Base-by-base conservation (phyloP, 768 basidiomycete species). In the Pluteus cervinus region DNA sequence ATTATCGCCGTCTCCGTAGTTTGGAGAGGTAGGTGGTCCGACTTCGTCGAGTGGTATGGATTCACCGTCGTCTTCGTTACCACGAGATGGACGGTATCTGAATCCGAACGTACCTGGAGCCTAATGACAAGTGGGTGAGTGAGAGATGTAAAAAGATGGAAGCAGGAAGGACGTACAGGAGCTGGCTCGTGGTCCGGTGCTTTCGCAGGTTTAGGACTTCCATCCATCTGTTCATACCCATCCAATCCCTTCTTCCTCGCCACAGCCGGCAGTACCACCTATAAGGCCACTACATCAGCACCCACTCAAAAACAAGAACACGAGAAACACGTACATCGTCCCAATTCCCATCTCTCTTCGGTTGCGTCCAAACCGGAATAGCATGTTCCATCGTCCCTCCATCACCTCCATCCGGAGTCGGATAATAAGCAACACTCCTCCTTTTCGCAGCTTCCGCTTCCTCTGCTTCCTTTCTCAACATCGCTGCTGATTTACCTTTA, bases 201-300 rank as follows among this genome's bases (percentile, higher is more conserved):
- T 45, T 60, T 62, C 58, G 59, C 76, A 21, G 73, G 70, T 48
- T 71, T 68, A 15, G 79, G 72, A 46, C 75, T 79, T n/a, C 86
- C 86, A 50, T 79, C 75, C 7, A 72, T 79, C 30, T 72, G 69
- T 43, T 80, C 72, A 51, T 84, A 87, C 41, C 79, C 71, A 26
- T 70, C 76, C 32, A 91, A 54, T 6, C 87, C 86, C 51, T 77
- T 84, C 64, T 89, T 87, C 40, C 85, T 71, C 6, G 87, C 86
- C 9, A 91, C 86, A 4, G 83, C 86, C 17, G 88, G 88, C 9
- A 90, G 63, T 1, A 91, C 81, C 25, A 89, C 86, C 86, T 88
- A 45, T 3, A 29, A 29, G 15, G 33, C 20, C 20, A 33, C 26
- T 11, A 26, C 24, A 36, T 12, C 29, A 16, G 24, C 26, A 29